Evolutionary conservation across 345 rosid species (phyloP).

Genomic region (Raphanus raphanistrum): DNA sequence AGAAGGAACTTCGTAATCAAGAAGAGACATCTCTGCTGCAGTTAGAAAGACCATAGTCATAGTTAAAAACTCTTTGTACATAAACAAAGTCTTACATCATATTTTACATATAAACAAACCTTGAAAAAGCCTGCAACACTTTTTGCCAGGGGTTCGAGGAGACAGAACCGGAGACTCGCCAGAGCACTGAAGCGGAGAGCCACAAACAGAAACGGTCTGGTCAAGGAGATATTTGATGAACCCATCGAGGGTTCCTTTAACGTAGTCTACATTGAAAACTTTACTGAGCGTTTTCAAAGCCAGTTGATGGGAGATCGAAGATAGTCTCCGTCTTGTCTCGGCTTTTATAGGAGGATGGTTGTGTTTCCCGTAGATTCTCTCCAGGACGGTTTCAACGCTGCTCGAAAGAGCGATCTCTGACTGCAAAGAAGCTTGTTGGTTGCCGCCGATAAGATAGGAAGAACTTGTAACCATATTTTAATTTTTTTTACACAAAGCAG

Average conservation of each 20-base stretch:
- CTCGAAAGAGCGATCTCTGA: constrained; percentile 34
- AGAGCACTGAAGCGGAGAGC: not conserved
- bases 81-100: too few relatives aligned
- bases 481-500: not conserved
- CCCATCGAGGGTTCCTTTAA: not conserved
- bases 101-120: constrained; percentile 2
- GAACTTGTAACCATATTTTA: not conserved
- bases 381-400: constrained; percentile 42
- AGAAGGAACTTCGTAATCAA: constrained; percentile 27
- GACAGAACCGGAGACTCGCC: constrained; percentile 6
- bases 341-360: constrained; percentile 21
- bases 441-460: not conserved
- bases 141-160: not conserved
- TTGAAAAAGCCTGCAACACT: constrained; percentile 1
- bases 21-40: constrained; percentile 25
- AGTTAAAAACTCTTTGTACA: not conserved
- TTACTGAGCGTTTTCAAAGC: constrained; percentile 38
- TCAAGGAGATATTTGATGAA: not conserved
- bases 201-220: not conserved
- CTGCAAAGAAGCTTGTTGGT: constrained; percentile 10
- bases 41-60: not conserved
- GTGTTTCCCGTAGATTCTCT: constrained; percentile 44
- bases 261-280: not conserved
- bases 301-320: constrained; percentile 32
- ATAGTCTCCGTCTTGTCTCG: constrained; percentile 38